Evolutionary conservation across 1,284 basidiomycete species (phyloP).

Genomic region (Austroboletus niveus): DNA sequence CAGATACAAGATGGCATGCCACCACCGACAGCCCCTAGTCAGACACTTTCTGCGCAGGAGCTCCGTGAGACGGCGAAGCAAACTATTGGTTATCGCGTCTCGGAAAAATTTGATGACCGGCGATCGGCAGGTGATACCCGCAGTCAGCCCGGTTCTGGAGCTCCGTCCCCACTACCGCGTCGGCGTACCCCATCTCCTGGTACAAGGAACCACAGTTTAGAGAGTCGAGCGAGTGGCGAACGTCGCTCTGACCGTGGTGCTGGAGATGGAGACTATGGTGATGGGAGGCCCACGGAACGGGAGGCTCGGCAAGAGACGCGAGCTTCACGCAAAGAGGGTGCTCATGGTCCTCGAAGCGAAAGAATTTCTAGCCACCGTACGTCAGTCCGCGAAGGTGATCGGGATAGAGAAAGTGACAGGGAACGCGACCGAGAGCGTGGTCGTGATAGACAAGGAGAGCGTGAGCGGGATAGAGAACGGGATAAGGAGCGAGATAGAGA

Average conservation of each 20-base stretch:
- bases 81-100: slow-evolving; percentile 40
- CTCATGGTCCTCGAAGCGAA: slow-evolving; percentile 47
- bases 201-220: slow-evolving; percentile 66
- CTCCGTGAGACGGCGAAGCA: slow-evolving; percentile 75
- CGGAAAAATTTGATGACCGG: slow-evolving; percentile 43
- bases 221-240: slow-evolving; percentile 69
- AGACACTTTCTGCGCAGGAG: slow-evolving; percentile 77
- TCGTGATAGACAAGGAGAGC: slow-evolving; percentile 43
- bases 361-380: slow-evolving; percentile 40
- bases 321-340: slow-evolving; percentile 38
- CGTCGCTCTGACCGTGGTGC: slow-evolving; percentile 53
- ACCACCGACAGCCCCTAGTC: slow-evolving; percentile 75
- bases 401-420: slow-evolving; percentile 48
- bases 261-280: slow-evolving; percentile 43
- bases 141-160: slow-evolving; percentile 46
- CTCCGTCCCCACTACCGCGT: slow-evolving; percentile 52
- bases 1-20: slow-evolving; percentile 52
- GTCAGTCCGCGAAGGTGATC: slow-evolving; percentile 30
- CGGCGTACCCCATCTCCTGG: slow-evolving; percentile 64
- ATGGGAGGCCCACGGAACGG: slow-evolving; percentile 52
- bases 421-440: slow-evolving; percentile 45
- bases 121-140: slow-evolving; percentile 36
- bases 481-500: slow-evolving; percentile 42
- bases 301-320: slow-evolving; percentile 45
- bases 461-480: slow-evolving; percentile 43